These are phyloP conservation scores for Chlamydomonas schloesseri DNA, from an alignment of 139 green algal species.

Conservation along the genomic window DNA sequence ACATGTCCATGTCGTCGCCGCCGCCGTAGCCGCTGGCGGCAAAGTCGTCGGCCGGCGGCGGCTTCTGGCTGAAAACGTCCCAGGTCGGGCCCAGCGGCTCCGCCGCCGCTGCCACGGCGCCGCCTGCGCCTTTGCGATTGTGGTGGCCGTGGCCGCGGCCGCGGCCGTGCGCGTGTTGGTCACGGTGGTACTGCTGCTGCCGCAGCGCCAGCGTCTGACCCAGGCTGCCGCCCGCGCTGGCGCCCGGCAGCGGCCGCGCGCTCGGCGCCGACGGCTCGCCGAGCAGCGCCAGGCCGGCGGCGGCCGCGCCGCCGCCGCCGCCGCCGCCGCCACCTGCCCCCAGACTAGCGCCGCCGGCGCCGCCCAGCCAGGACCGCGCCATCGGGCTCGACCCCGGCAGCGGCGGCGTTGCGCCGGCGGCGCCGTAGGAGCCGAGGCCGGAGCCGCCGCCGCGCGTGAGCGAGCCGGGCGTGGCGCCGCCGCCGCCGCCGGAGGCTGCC, in stretches of 20 bases:
- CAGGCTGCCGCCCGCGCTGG: neutral
- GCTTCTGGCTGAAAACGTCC: conserved; percentile 27
- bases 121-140: neutral
- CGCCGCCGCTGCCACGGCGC: neutral
- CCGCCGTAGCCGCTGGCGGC: neutral
- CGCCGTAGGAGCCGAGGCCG: neutral
- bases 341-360: neutral
- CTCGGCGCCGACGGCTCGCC: too few species aligned
- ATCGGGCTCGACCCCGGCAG: neutral
- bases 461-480: neutral
- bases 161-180: too few species aligned
- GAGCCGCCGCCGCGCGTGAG: neutral
- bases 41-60: neutral
- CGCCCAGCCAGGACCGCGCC: neutral
- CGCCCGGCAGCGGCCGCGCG: neutral
- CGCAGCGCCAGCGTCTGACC: too few species aligned
- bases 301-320: neutral
- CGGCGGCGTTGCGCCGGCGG: neutral
- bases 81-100: neutral
- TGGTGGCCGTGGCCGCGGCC: too few species aligned
- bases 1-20: neutral
- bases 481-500: neutral
- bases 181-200: too few species aligned
- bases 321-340: neutral
- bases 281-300: neutral